These are phyloP conservation scores for Ormosia semicastrata DNA, from an alignment of 306 rosid species.

Conservation along the genomic window DNA sequence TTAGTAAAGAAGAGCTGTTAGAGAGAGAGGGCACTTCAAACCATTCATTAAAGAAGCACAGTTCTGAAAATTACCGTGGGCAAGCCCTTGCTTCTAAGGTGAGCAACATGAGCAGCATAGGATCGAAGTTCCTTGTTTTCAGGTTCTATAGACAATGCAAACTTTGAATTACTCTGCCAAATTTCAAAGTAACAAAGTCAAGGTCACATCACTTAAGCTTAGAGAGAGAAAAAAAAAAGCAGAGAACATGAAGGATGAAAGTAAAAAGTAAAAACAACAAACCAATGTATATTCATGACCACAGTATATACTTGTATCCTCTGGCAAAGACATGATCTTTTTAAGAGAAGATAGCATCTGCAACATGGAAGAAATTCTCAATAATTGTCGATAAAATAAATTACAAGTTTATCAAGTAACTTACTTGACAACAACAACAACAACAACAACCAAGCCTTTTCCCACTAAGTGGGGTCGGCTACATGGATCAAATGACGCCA, in stretches of 20 bases:
- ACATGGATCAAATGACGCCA: too few relatives aligned
- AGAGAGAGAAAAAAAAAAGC: neutral
- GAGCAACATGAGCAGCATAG: constrained; percentile 67
- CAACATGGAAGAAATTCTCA: constrained; percentile 22
- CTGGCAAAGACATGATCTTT: constrained; percentile 76
- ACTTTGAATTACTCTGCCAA: constrained; percentile 81
- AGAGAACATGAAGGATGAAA: constrained; percentile 9
- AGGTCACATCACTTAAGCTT: neutral
- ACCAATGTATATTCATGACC: constrained; percentile 94
- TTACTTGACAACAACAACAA: too few relatives aligned
- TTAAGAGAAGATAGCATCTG: constrained; percentile 85
- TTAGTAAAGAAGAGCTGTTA: neutral
- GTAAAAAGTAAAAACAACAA: constrained; percentile 21
- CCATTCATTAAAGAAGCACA: neutral
- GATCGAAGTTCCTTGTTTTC: constrained; percentile 79
- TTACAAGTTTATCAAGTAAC: neutral
- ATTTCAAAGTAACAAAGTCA: constrained; percentile 33
- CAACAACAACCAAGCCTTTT: too few relatives aligned
- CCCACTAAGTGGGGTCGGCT: too few relatives aligned
- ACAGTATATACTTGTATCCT: constrained; percentile 71
- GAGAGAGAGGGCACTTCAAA: constrained; percentile 9
- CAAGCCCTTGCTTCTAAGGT: constrained; percentile 73
- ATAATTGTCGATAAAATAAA: neutral
- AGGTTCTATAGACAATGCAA: constrained; percentile 88
- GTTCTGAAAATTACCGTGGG: constrained; percentile 68